Base-by-base conservation (phyloP, 176 grass and related monocot genomes). In the Cymbopogon citratus region DNA sequence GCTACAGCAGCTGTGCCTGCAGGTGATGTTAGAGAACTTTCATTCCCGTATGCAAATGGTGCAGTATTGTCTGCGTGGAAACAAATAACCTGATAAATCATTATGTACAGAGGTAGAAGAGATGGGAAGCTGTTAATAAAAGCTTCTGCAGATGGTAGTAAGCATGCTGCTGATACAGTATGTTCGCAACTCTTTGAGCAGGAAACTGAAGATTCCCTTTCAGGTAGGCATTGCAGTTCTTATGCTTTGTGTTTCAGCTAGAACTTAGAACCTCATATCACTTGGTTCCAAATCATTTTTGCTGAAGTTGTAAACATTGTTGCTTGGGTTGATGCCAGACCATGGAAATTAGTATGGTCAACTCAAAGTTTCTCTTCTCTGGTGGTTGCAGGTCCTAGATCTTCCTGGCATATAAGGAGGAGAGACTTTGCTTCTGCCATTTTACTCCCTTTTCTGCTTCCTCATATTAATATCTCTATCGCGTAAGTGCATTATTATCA, bases 401-500 rank as follows among this genome's bases (percentile, higher is more conserved):
- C 81, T 67, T 61, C 67, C 29, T 45, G 52, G 14, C 76, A 13
- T 76, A 86, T 75, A 87, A 90, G 69, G 63, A 98, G 88, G 81
- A 93, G 92, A 91, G 86, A 78, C 29, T 60, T 98, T 77, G 71
- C 83, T 78, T 85, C 91, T 44, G 64, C 80, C 23, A 48, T 81
- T 39, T 21, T 88, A 28, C 84, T 98, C 63, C 81, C 90, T 71
- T 69, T 95, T 80, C 9, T 98, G 49, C 72, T 95, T 84, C 66
- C 90, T 79, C 87, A 61, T 73, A 67, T 91, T 77, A 76, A 90
- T 6, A 69, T 83, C 4, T 87, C 84, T 70, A 84, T 51, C 45
- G 92, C 85, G 95, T 98, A 93, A 91, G 92, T 91, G 74, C 63
- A 44, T 39, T 69, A 54, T 61, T 57, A 12, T 81, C 34, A 85